Evolutionary conservation across 352 stramenopile species (phyloP).

Genomic region (Globisporangium camurandrum): DNA sequence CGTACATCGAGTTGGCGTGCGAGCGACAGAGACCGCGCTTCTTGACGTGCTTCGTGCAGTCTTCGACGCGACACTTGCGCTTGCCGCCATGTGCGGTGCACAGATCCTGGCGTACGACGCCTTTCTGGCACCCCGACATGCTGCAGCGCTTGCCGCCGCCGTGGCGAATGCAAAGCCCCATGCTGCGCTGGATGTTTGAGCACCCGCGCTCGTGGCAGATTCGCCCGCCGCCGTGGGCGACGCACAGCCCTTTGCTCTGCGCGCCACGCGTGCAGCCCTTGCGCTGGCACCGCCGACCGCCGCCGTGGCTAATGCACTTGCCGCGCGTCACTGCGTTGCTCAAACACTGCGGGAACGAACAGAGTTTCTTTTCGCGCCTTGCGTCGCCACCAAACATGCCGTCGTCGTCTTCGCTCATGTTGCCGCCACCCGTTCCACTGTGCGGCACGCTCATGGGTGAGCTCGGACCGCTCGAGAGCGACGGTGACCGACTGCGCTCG

Average conservation of each 20-base stretch:
- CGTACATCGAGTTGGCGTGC: conserved; percentile 62
- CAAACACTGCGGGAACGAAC: conserved; percentile 55
- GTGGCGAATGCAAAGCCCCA: conserved; percentile 80
- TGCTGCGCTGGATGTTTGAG: conserved; percentile 83
- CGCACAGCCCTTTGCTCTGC: conserved; percentile 79
- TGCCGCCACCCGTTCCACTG: conserved; percentile 2
- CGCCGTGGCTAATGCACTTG: conserved; percentile 76
- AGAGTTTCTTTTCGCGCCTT: conserved; percentile 70
- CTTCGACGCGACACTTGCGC: conserved; percentile 68
- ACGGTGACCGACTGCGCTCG: conserved; percentile 31
- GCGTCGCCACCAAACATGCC: conserved; percentile 5
- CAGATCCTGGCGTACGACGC: conserved; percentile 79
- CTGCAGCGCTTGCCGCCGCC: conserved; percentile 79
- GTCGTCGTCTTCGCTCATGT: conserved; percentile 12
- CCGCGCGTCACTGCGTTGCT: conserved; percentile 78
- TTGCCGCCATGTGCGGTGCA: conserved; percentile 84
- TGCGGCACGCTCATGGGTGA: conserved; percentile 10
- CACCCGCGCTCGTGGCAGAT: conserved; percentile 75
- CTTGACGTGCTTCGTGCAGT: conserved; percentile 84
- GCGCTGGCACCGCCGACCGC: conserved; percentile 69
- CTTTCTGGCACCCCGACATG: conserved; percentile 72
- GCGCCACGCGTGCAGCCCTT: conserved; percentile 76
- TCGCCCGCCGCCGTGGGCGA: conserved; percentile 71
- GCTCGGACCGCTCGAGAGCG: conserved; percentile 2
- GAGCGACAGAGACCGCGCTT: conserved; percentile 76